A percentile compares a stretch with the other conserved stretches of the same genome.
Conservation (phyloP, 345 rosid species). For the Aquilaria malaccensis region DNA sequence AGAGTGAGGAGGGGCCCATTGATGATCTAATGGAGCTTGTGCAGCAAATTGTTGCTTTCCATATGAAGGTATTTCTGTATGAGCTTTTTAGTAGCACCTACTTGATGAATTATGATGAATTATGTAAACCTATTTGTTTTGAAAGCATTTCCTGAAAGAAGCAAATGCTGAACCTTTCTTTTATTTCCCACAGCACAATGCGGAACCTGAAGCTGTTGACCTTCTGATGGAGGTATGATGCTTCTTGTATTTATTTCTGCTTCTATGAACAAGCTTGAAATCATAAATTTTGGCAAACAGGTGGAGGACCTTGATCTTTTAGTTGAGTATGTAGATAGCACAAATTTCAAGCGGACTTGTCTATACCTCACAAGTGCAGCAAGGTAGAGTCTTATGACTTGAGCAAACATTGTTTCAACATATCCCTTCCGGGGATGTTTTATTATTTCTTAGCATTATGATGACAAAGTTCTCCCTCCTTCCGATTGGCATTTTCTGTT, state of each 20-base stretch:
- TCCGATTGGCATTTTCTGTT: constrained; percentile 14
- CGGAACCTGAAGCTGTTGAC: constrained; percentile 98
- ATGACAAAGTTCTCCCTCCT: not conserved
- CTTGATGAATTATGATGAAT: no score
- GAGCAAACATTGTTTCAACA: not conserved
- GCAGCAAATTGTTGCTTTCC: constrained; percentile 83
- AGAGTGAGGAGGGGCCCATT: constrained; percentile 60
- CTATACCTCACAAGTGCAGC: constrained; percentile 85
- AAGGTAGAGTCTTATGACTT: constrained; percentile 21
- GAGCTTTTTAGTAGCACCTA: not conserved
- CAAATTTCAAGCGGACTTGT: constrained; percentile 92
- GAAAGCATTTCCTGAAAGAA: not conserved
- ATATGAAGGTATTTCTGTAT: constrained; percentile 65
- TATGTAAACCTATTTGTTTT: not conserved
- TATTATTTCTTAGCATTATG: no score
- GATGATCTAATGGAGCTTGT: constrained; percentile 81
- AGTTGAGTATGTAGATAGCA: constrained; percentile 63
- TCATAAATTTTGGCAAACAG: constrained; percentile 16
- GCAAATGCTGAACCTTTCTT: not conserved
- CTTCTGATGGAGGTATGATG: constrained; percentile 74
- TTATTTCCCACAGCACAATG: constrained; percentile 62
- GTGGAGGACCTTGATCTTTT: constrained; percentile 94
- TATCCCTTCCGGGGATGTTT: no score
- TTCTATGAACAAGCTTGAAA: no score
- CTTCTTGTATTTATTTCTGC: not conserved